Evolutionary conservation across 768 basidiomycete species (phyloP), one percentile per base, ranked within the genome.

Genomic region (Suillus luteus): DNA sequence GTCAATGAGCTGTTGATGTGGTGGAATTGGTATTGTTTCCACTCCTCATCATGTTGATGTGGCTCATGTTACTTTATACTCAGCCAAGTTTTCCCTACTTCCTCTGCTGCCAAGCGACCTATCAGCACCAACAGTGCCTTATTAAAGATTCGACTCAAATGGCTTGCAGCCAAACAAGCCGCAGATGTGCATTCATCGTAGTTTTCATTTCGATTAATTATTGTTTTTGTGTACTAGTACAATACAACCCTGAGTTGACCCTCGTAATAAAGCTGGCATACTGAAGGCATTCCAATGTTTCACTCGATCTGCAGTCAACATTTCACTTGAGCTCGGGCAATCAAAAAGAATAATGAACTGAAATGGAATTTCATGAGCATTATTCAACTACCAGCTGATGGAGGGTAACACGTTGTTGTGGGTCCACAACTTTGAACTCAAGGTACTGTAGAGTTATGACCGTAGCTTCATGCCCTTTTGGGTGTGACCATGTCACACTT

Each of bases 21-120:
- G 69, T 71, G 70, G 68, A 67, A 69, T 59, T 24, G 55, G 67
- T 71, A 59, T 11, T 61, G 31, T 35, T 2, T 10, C 5, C 7
- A 12, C 46, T 22, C 27, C 2, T 46, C 35, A 17, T 1, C 22
- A 14, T 43, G 40, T 65, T 38, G 44, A 17, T 15, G 55, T n/a
- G n/a, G 46, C 63, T 64, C 40, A 40, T 40, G 40, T 40, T 40
- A 27, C 40, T 14, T 1, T 7, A 2, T 49, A 27, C 31, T 15
- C 59, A 65, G 64, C 19, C 64, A 65, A 51, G 43, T 65, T 10
- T 65, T 65, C 17, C 62, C 62, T 33, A 35, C 38, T 40, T 63
- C 57, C 19, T 31, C 62, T 44, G 43, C 33, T 2, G 10, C 33
- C 41, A 41, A 63, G 48, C 57, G 31, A 27, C 31, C 48, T 33